phyloP scores from a whole-genome alignment of 768 basidiomycete species.

The Inosperma sp. region DNA sequence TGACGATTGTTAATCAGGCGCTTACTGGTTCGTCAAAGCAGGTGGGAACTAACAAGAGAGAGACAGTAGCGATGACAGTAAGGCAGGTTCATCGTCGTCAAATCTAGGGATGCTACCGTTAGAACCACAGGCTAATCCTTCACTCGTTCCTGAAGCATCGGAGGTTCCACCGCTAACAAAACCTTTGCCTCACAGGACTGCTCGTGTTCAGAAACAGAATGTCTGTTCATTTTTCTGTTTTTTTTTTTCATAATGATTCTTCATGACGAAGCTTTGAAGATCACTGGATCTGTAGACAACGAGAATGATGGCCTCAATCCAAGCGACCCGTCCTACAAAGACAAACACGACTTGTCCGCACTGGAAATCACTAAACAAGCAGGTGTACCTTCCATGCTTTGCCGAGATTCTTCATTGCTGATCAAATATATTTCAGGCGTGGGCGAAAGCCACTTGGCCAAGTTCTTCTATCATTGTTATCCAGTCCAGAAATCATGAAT shows the following conservation, averaged over 20 bases:
- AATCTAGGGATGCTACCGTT: slow-evolving; percentile 1
- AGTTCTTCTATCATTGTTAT: slow-evolving; percentile 13
- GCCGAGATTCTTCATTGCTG: neutral
- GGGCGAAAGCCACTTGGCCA: slow-evolving; percentile 14
- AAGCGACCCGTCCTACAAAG: neutral
- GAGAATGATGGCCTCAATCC: neutral
- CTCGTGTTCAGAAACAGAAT: neutral
- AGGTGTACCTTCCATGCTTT: neutral
- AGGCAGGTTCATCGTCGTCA: neutral
- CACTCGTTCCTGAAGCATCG: neutral
- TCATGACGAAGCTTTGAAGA: neutral
- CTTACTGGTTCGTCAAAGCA: no score
- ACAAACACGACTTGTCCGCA: neutral
- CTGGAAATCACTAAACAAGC: neutral
- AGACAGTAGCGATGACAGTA: neutral
- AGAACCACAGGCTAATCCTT: neutral
- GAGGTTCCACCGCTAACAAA: neutral
- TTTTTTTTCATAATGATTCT: neutral
- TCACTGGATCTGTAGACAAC: neutral
- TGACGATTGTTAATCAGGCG: no score
- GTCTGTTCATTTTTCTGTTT: neutral
- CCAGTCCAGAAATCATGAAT: slow-evolving; percentile 10
- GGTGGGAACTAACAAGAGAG: neutral
- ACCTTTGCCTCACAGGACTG: neutral
- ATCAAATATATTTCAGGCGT: slow-evolving; percentile 9